Evolutionary conservation across 768 basidiomycete species (phyloP), one percentile per base, ranked within the genome.

Genomic region (Tylopilus plumbeoviolaceoides): DNA sequence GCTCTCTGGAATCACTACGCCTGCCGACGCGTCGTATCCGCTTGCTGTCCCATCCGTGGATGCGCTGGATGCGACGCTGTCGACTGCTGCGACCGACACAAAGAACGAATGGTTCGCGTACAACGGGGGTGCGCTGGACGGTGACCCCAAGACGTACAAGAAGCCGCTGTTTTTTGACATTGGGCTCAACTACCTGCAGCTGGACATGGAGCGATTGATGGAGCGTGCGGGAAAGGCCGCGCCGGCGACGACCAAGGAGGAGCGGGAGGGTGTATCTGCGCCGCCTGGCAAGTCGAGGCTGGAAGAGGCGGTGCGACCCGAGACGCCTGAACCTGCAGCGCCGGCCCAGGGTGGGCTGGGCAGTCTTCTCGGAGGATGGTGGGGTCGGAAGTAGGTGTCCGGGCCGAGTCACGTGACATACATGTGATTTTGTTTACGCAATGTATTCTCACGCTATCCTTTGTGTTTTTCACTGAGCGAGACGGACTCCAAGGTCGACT

Each of bases 151-250:
- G 61, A 68, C 75, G 36, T 74, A 84, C 63, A 84, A 86, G 73
- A 95, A 95, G 65, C 91, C 91, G 15, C 63, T 92, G 38, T 97
- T 98, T 75, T 97, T 95, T 71, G 91, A 97, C 66, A 88, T 92
- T 55, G 94, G 92, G 17, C 82, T 94, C 62, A 97, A 95, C 70
- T 97, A 95, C 64, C 85, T 91, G 50, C 83, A 89, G 57, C 70
- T 93, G 54, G 89, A 94, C 62, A 86, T 94, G 83, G 87, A 90
- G 42, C 73, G 80, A 47, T 69, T 97, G 53, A 72, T 83, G 61
- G 79, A 78, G 53, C 75, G 87, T 17, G 89, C 86, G 4, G 92
- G 92, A 2, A 85, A 83, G 71, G 66, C 67, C 12, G 50, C 70
- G 2, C 58, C 60, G 8, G 52, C 65, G 10, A 46, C 40, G 20